A percentile compares a stretch with the other conserved stretches of the same genome.
Conservation (phyloP, 2,329 filamentous ascomycete species). For the Colletotrichum tropicicola region DNA sequence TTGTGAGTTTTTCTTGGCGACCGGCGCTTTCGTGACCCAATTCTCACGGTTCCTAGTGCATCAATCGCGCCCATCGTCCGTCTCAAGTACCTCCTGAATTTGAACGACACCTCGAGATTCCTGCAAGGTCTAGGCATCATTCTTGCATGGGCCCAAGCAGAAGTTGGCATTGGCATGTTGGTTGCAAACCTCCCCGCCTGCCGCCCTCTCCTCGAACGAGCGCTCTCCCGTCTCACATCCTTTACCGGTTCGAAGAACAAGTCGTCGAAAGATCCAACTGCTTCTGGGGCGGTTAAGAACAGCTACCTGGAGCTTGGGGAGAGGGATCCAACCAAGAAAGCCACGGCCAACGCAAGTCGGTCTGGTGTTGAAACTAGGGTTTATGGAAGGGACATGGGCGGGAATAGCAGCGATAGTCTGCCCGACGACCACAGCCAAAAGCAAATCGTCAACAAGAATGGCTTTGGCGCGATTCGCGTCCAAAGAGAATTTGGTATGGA, state of each 20-base stretch:
- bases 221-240: slow-evolving; percentile 16
- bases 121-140: slow-evolving; percentile 16
- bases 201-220: slow-evolving; percentile 21
- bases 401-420: slow-evolving; percentile 15
- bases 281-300: slow-evolving; percentile 10
- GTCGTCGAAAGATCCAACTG: slow-evolving; percentile 6
- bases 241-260: slow-evolving; percentile 25
- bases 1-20: background rate
- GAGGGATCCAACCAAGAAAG: slow-evolving; percentile 14
- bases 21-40: background rate
- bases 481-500: slow-evolving; percentile 20
- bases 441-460: slow-evolving; percentile 1
- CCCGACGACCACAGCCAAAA: slow-evolving; percentile 26
- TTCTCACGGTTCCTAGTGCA: slow-evolving; percentile 2
- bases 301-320: slow-evolving; percentile 27
- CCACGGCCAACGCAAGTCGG: background rate
- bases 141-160: slow-evolving; percentile 24
- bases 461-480: slow-evolving; percentile 18
- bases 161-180: slow-evolving; percentile 27
- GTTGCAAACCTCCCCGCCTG: slow-evolving; percentile 26
- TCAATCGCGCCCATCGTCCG: slow-evolving; percentile 25
- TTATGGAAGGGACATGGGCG: slow-evolving; percentile 21
- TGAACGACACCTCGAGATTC: slow-evolving; percentile 25
- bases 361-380: slow-evolving; percentile 20
- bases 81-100: slow-evolving; percentile 20